phyloP scores from a whole-genome alignment of 2,329 filamentous ascomycete species.

The Clarireedia sp. region DNA sequence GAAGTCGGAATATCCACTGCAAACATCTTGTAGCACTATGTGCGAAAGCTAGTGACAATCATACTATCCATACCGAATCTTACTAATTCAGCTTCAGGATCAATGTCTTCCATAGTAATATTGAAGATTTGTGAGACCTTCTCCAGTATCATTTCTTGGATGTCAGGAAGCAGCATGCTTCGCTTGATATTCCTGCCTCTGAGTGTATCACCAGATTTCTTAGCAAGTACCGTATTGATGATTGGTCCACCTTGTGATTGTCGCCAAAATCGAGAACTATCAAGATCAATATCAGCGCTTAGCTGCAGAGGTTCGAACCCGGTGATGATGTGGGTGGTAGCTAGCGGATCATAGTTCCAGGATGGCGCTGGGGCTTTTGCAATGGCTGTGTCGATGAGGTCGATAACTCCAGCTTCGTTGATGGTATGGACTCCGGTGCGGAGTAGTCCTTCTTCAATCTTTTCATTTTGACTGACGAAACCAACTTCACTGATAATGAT shows the following conservation, averaged over 20 bases:
- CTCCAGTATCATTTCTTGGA: conserved; percentile 34
- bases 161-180: conserved; percentile 11
- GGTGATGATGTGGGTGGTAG: background rate
- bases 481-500: conserved; percentile 32
- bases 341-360: background rate
- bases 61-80: conserved; percentile 31
- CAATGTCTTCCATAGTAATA: conserved; percentile 38
- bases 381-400: conserved; percentile 20
- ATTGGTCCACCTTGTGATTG: background rate
- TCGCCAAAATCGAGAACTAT: background rate
- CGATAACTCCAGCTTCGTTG: conserved; percentile 11
- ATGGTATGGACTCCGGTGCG: conserved; percentile 14
- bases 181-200: background rate
- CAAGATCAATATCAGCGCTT: background rate
- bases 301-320: background rate
- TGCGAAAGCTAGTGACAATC: conserved; percentile 19
- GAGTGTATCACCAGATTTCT: background rate
- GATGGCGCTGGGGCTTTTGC: background rate
- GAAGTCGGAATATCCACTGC: conserved; percentile 28
- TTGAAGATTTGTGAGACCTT: conserved; percentile 41
- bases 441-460: conserved; percentile 7
- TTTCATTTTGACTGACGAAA: conserved; percentile 27
- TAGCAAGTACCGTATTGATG: background rate
- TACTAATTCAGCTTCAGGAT: conserved; percentile 35
- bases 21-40: conserved; percentile 33